Evolutionary conservation across 345 rosid genomes (phyloP), one percentile per base, ranked within the genome.

Genomic region (Crucihimalaya himalaica): DNA sequence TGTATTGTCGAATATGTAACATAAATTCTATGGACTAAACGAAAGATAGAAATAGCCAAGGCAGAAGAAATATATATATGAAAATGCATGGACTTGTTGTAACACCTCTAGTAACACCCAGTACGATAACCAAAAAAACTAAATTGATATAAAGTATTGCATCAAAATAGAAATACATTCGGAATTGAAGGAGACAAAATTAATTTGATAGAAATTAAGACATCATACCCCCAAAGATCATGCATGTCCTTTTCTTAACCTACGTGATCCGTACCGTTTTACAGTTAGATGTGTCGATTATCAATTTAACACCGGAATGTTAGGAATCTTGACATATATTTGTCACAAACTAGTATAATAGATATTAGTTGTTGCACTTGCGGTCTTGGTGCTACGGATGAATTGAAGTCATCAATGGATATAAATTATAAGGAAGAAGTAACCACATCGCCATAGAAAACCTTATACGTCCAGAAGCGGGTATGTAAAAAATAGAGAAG

Each of bases 211-310:
- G 23, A 45, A 43, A n/a, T n/a, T n/a, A n/a, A 57, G 28, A 63
- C 27, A 63, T 16, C 19, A 2, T 18, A 43, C 53, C 67, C 13
- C 6, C 21, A 8, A 42, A 43, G 25, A 43, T 63, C 67, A 46
- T 16, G 42, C 42, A 32, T 47, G 45, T 48, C 57, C 7, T 65
- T 65, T 65, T 65, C 70, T 19, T 64, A 47, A 45, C 16, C 29
- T 45, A 45, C 40, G 54, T 63, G 54, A 7, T 45, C 53, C 37
- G 52, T 43, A 43, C 67, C 11, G 5, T n/a, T 25, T 62, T 15
- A 42, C 51, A 63, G 53, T 29, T 63, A 27, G 53, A 43, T 63
- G 35, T 63, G 50, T 63, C 40, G 7, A 63, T 29, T 31, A 48
- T 18, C 18, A 19, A 32, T 31, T 19, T 31, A 48, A 34, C 70